These are phyloP conservation scores for Gillenia trifoliata DNA, from an alignment of 306 rosid genomes.

Conservation along the genomic window DNA sequence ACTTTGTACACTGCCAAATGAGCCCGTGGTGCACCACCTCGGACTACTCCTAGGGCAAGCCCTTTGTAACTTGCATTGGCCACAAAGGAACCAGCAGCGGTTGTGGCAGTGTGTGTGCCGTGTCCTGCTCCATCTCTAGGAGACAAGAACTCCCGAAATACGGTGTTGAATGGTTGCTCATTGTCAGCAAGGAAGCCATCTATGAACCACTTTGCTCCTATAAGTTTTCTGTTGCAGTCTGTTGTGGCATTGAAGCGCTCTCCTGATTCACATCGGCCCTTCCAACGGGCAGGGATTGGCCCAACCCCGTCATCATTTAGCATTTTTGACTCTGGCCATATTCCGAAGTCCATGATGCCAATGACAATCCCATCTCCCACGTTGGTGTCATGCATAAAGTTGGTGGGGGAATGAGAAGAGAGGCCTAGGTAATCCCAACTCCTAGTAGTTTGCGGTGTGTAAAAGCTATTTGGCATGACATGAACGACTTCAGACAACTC, in stretches of 20 bases:
- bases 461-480: not conserved
- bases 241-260: not conserved
- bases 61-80: slow-evolving; percentile 39
- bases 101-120: slow-evolving; percentile 50
- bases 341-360: slow-evolving; percentile 1
- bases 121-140: slow-evolving; percentile 37
- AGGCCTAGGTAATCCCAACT: slow-evolving; percentile 20
- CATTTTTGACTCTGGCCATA: slow-evolving; percentile 12
- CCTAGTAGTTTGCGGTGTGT: slow-evolving; percentile 5
- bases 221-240: slow-evolving; percentile 13
- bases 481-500: not conserved
- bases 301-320: slow-evolving; percentile 4
- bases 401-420: not conserved
- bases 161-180: slow-evolving; percentile 26
- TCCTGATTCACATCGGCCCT: slow-evolving; percentile 3
- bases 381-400: not conserved
- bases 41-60: slow-evolving; percentile 33
- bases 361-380: slow-evolving; percentile 13
- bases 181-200: slow-evolving; percentile 28
- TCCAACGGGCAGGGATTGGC: slow-evolving; percentile 20
- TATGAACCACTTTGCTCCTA: slow-evolving; percentile 9
- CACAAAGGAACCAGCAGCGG: slow-evolving; percentile 33
- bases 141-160: slow-evolving; percentile 26
- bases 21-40: slow-evolving; percentile 50
- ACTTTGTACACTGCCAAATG: slow-evolving; percentile 48